A percentile compares a stretch with the other conserved stretches of the same genome.
Conservation (phyloP, 1,139 yeast genomes). For the Candida sanyaensis region DNA sequence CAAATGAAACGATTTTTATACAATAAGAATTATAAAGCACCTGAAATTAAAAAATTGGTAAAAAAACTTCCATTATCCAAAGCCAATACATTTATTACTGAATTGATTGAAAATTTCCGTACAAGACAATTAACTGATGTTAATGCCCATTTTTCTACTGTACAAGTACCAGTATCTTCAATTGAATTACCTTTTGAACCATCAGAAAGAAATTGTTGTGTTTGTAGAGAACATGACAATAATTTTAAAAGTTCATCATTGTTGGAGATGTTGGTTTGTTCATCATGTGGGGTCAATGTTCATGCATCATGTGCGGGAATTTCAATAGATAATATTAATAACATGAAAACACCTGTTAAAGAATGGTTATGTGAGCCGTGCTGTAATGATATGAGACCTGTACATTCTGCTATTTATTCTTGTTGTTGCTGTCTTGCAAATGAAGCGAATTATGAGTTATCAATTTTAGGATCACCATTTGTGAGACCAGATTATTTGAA, state of each 20-base stretch:
- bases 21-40: conserved; percentile 21
- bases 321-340: conserved; percentile 19
- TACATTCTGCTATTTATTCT: conserved; percentile 55
- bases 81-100: conserved; percentile 2
- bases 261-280: conserved; percentile 54
- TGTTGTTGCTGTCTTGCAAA: conserved; percentile 69
- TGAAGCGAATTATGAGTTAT: conserved; percentile 48
- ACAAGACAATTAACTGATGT: conserved; percentile 20
- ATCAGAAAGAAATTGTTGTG: conserved; percentile 48
- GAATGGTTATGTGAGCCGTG: conserved; percentile 88
- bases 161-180: conserved; percentile 5
- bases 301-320: conserved; percentile 76
- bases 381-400: conserved; percentile 65
- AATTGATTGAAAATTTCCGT: conserved; percentile 18
- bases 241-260: conserved; percentile 12
- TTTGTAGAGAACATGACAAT: conserved; percentile 51
- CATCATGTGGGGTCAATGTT: conserved; percentile 68
- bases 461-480: conserved; percentile 39
- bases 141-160: conserved; percentile 8
- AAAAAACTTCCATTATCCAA: conserved; percentile 14
- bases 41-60: conserved; percentile 15
- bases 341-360: conserved; percentile 25
- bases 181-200: conserved; percentile 13
- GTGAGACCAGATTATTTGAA: conserved; percentile 68
- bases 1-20: conserved; percentile 19